phyloP scores from a whole-genome alignment of 139 green algal genomes.

The Ettlia oleoabundans region DNA sequence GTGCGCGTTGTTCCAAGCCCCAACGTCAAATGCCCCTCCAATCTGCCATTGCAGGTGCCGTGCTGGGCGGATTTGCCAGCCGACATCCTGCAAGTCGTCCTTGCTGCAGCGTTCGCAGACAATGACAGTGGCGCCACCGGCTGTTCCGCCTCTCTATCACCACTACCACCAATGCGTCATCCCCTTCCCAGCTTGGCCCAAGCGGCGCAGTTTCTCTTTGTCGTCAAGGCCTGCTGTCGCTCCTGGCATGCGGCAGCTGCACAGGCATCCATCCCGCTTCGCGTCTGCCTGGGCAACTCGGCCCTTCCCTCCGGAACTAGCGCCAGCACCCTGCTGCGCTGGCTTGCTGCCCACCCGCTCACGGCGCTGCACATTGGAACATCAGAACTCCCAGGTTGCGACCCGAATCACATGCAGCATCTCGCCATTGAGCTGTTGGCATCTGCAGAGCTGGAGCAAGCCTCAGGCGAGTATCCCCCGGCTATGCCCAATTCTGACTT shows the following conservation, averaged over 20 bases:
- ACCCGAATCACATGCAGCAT: not conserved
- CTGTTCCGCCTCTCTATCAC: no score
- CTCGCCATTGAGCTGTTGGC: not conserved
- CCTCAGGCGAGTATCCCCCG: not conserved
- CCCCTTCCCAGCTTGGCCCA: not conserved
- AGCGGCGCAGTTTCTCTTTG: not conserved
- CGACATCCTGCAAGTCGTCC: not conserved
- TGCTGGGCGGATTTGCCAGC: not conserved
- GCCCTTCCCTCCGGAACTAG: not conserved
- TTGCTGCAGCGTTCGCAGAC: not conserved
- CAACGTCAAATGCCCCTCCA: no score
- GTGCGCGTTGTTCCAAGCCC: no score
- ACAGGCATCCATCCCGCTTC: not conserved
- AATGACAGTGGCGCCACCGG: no score
- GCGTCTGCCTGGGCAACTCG: not conserved
- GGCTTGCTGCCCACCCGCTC: not conserved
- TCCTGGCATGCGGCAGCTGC: no score
- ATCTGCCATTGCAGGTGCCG: not conserved
- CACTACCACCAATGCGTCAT: no score
- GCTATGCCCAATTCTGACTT: no score
- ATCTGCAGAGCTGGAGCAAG: not conserved
- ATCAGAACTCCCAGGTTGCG: not conserved
- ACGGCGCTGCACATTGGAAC: slow-evolving; percentile 7
- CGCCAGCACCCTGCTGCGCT: not conserved
- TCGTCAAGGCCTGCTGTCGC: slow-evolving; percentile 1